Percentiles rank a stretch among this genome's conserved stretches.
These are phyloP conservation scores for Dactylellina sp. DNA, from an alignment of 2,329 filamentous ascomycete species.

Conservation along the genomic window DNA sequence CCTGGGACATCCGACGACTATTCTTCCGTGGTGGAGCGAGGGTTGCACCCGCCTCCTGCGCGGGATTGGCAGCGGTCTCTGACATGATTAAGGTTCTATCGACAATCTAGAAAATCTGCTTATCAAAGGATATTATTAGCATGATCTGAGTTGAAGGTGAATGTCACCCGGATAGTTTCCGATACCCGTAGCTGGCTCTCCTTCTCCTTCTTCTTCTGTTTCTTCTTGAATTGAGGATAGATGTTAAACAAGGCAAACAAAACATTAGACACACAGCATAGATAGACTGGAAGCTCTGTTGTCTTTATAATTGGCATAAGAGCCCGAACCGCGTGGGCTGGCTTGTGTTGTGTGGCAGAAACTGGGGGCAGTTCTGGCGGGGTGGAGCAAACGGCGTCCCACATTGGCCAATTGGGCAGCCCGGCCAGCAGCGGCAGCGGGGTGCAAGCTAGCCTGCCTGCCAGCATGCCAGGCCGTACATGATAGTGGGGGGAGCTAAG, in stretches of 20 bases:
- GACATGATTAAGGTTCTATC: slow-evolving; percentile 38
- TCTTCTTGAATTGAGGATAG: too few relatives aligned
- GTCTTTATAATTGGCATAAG: slow-evolving; percentile 43
- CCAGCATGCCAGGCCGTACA: neutral
- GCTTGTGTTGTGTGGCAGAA: slow-evolving; percentile 48
- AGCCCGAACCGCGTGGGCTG: neutral
- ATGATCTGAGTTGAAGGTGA: neutral
- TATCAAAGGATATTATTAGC: slow-evolving; percentile 22
- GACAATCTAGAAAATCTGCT: slow-evolving; percentile 21
- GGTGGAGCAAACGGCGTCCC: too few relatives aligned
- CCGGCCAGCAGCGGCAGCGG: slow-evolving; percentile 47
- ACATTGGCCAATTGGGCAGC: slow-evolving; percentile 16
- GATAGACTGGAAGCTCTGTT: slow-evolving; percentile 3
- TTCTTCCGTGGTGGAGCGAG: slow-evolving; percentile 28
- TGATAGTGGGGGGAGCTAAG: slow-evolving; percentile 31
- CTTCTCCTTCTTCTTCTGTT: too few relatives aligned
- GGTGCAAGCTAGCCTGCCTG: slow-evolving; percentile 31
- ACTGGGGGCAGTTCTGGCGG: slow-evolving; percentile 27
- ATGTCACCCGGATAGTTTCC: neutral
- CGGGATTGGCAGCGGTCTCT: slow-evolving; percentile 13
- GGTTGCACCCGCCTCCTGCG: slow-evolving; percentile 13
- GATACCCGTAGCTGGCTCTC: neutral
- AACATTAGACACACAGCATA: neutral
- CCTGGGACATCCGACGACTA: slow-evolving; percentile 33
- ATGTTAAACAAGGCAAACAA: neutral